Conservation (phyloP, 176 grass and related monocot genomes). For the Carex scoparia region DNA sequence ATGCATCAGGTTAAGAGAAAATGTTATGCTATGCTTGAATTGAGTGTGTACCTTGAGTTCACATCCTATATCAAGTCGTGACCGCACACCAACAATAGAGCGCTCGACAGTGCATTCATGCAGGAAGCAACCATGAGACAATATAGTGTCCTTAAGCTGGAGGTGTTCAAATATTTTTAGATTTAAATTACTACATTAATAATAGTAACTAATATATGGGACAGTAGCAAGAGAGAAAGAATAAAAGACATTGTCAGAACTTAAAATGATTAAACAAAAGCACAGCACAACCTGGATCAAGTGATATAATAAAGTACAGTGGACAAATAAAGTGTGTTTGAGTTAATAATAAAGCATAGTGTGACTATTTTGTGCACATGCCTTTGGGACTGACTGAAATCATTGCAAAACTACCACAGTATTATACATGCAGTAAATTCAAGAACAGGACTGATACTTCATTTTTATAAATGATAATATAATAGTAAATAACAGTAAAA, state of each 20-base stretch:
- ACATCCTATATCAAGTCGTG: conserved; percentile 39
- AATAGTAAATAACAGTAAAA: background rate
- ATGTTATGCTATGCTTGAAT: background rate
- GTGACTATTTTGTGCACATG: background rate
- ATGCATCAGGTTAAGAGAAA: background rate
- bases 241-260: background rate
- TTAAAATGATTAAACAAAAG: background rate
- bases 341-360: background rate
- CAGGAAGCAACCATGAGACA: conserved; percentile 76
- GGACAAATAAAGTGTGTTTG: background rate
- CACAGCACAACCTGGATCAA: background rate
- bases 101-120: conserved; percentile 46
- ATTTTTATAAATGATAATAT: background rate
- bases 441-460: background rate
- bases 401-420: background rate
- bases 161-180: background rate
- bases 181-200: conserved; percentile 1
- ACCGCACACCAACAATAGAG: conserved; percentile 56
- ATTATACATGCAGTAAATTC: background rate
- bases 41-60: conserved; percentile 47
- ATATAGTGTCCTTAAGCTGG: conserved; percentile 44
- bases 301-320: background rate
- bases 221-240: background rate
- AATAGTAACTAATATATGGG: background rate
- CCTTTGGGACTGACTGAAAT: background rate